Evolutionary conservation across 1,284 basidiomycete species (phyloP).

Genomic region (Ceratobasidium sp.): DNA sequence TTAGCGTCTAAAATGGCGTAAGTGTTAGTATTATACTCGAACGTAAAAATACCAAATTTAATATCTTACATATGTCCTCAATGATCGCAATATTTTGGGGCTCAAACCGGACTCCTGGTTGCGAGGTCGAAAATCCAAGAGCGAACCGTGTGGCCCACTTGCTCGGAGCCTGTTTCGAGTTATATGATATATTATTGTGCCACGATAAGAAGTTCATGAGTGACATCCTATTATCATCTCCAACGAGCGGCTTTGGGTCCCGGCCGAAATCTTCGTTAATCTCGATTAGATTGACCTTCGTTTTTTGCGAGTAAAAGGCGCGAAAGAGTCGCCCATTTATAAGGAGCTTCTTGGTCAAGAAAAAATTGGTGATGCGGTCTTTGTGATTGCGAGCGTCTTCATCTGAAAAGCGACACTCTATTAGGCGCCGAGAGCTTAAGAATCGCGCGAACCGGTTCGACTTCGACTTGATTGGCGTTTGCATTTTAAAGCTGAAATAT

Average conservation of each 20-base stretch:
- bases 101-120: constrained; percentile 11
- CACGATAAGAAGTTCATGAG: constrained; percentile 41
- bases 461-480: constrained; percentile 22
- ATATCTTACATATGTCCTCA: constrained; percentile 33
- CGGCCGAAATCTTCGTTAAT: constrained; percentile 43
- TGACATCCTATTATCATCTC: constrained; percentile 39
- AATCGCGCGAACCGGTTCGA: constrained; percentile 36
- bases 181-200: constrained; percentile 32
- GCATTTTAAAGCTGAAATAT: constrained; percentile 17
- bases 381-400: not conserved
- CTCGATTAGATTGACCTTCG: constrained; percentile 34
- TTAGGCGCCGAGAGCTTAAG: constrained; percentile 42
- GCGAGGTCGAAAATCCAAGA: constrained; percentile 40
- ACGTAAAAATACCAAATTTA: not conserved
- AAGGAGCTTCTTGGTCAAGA: constrained; percentile 24
- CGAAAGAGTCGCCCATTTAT: constrained; percentile 43
- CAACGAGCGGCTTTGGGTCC: not conserved
- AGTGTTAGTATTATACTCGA: not conserved
- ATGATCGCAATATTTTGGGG: constrained; percentile 35
- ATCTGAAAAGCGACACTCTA: constrained; percentile 34
- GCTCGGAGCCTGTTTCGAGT: constrained; percentile 18
- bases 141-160: constrained; percentile 46
- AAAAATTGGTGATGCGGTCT: not conserved
- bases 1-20: constrained; percentile 4
- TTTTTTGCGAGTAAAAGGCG: constrained; percentile 42